Base-by-base conservation (phyloP, 306 rosid genomes). In the Vicia faba region DNA sequence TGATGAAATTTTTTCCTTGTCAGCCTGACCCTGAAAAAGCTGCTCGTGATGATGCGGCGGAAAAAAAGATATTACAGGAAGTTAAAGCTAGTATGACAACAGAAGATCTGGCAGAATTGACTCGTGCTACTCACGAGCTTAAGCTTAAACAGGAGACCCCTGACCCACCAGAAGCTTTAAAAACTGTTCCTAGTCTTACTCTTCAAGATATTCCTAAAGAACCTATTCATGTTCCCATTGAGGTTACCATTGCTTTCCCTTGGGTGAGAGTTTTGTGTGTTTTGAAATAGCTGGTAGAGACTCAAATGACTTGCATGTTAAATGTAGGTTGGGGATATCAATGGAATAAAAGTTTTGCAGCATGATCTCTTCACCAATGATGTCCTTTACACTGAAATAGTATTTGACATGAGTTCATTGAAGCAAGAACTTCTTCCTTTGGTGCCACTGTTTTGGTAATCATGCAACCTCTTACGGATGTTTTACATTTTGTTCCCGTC, bases 301-400 rank as follows among this genome's bases (percentile, higher is more conserved):
- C 68, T 66, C 39, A 72, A 39, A 61, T 36, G 35, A 56, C 29
- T 57, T 70, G 48, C 45, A 41, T 84, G 75, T 68, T 59, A 64
- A 79, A 68, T 86, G 81, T 75, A 89, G 99, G 80, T 88, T 15
- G 89, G 91, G 35, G 77, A 90, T 76, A 78, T 88, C 83, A 85
- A 85, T 67, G 99, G 96, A 72, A 97, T 88, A 45, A 86, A 84
- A 74, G 90, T 86, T 75, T 75, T 93, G 84, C 78, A 79, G 81
- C 99, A 93, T 79, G 99, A 90, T 75, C 97, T 93, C 75, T 93
- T 93, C 78, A 93, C 99, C 73, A 93, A 90, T 79, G 99, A 90
- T 72, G 96, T 93, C 44, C 86, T 93, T 72, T 93, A 93, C 81
- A 76, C 91, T 16, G 99, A 93, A 83, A 82, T 84, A 74, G 99